Base-by-base conservation (phyloP, 352 stramenopile species). In the Phytopythium ostracodes region DNA sequence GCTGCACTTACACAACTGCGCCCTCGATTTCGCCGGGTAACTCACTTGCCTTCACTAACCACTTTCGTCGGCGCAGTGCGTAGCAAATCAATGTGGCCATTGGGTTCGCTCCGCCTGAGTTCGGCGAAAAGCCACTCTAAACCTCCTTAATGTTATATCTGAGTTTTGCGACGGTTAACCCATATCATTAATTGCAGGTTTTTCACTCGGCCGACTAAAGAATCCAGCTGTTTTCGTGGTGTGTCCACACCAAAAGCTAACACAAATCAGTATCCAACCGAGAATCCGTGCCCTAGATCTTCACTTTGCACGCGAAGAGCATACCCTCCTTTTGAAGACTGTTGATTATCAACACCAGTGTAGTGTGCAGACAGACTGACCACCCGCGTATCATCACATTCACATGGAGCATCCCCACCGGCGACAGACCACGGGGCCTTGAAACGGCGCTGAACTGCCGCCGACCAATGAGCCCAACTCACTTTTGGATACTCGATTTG, bases 71-170 rank as follows among this genome's bases (percentile, higher is more conserved):
- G 11, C 38, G 38, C 20, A 2, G n/a, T n/a, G n/a, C n/a, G n/a
- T n/a, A n/a, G n/a, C 15, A n/a, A 47, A 47, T 47, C 42, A 47
- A 47, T 7, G 18, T 22, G 50, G 12, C 29, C 25, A 8, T 31
- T 42, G 51, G 51, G 51, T 44, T 57, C 35, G 29, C 29, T 3
- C 29, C 29, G 29, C 3, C 29, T 7, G 27, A 31, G 31, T 4
- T 24, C 18, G 17, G 10, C 12, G 12, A 29, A n/a, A 29, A 31
- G 20, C 33, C 52, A 58, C 52, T 47, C 52, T 47, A 58, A 27
- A 44, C 52, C 52, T 58, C n/a, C n/a, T 12, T 14, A 12, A 38
- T 12, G 31, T 31, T 27, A 58, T 58, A 58, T 58, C 33, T 58
- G 6, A 47, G 52, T 22, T 56, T 42, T 9, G 10, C 1, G 9